Evolutionary conservation across 2,329 filamentous ascomycete species (phyloP).

Genomic region (Phyllosticta capitalensis): DNA sequence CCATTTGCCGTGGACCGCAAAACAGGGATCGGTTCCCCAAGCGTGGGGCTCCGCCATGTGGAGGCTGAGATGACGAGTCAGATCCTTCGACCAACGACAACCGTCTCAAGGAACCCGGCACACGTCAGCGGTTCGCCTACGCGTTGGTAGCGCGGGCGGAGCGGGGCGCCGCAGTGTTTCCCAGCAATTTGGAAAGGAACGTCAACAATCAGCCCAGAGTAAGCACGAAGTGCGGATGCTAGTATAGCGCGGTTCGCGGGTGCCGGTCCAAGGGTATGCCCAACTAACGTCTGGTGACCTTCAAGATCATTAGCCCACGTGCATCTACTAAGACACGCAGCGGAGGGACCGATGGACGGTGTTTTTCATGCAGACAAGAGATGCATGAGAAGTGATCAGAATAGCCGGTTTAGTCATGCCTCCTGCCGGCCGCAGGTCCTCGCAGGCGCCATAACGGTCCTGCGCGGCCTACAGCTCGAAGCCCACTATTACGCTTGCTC

Average conservation of each 20-base stretch:
- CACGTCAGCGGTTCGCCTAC: neutral
- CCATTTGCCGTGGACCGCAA: neutral
- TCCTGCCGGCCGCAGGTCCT: conserved; percentile 46
- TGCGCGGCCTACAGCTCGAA: conserved; percentile 32
- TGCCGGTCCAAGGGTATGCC: neutral
- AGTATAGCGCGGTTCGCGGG: neutral
- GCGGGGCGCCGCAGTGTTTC: neutral
- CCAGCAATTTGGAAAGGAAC: neutral
- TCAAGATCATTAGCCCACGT: neutral
- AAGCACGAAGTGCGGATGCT: neutral
- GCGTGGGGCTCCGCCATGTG: neutral
- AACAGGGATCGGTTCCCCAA: neutral
- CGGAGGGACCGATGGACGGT: neutral
- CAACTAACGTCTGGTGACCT: neutral
- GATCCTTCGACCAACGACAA: neutral
- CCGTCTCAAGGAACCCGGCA: neutral
- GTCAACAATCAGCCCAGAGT: neutral
- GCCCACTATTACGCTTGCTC: conserved; percentile 47
- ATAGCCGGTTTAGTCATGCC: conserved; percentile 63
- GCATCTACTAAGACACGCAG: neutral
- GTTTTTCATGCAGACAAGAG: neutral
- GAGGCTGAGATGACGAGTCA: neutral
- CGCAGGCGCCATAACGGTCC: conserved; percentile 35
- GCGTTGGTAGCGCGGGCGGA: neutral
- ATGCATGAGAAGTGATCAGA: conserved; percentile 39